Evolutionary conservation across 2,329 filamentous ascomycete genomes (phyloP).

Genomic region (Fusarium agapanthi): DNA sequence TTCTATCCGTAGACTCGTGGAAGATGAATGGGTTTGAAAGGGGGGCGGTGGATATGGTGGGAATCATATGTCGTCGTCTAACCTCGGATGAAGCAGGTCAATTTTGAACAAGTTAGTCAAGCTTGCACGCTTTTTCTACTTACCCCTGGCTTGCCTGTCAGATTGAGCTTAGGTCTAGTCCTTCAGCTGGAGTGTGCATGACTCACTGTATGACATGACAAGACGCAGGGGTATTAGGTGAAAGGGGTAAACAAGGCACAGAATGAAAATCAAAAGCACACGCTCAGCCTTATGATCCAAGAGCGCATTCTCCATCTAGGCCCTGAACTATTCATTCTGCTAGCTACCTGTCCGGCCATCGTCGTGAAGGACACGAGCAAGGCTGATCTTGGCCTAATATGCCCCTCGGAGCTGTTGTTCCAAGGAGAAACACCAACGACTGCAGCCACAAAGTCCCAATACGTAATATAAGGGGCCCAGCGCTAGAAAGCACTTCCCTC

Average conservation of each 20-base stretch:
- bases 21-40: not conserved
- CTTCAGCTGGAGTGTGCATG: not conserved
- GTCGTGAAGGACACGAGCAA: not conserved
- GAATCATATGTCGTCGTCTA: not conserved
- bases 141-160: not conserved
- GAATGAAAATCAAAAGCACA: not conserved
- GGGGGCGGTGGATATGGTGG: not conserved
- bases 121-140: not conserved
- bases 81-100: slow-evolving; percentile 1
- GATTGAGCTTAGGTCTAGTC: slow-evolving; percentile 6
- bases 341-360: not conserved
- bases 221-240: not conserved
- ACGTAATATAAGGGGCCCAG: slow-evolving; percentile 18
- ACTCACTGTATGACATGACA: too few species aligned
- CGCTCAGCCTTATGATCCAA: slow-evolving; percentile 3
- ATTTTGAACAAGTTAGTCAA: not conserved
- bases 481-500: not conserved
- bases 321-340: not conserved
- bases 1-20: not conserved
- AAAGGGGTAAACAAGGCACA: not conserved
- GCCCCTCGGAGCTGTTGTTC: not conserved
- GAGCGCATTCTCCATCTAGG: not conserved
- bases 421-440: not conserved
- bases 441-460: not conserved
- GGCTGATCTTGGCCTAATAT: not conserved